phyloP scores from a whole-genome alignment of 139 green algal genomes.

The Micractinium sp. region DNA sequence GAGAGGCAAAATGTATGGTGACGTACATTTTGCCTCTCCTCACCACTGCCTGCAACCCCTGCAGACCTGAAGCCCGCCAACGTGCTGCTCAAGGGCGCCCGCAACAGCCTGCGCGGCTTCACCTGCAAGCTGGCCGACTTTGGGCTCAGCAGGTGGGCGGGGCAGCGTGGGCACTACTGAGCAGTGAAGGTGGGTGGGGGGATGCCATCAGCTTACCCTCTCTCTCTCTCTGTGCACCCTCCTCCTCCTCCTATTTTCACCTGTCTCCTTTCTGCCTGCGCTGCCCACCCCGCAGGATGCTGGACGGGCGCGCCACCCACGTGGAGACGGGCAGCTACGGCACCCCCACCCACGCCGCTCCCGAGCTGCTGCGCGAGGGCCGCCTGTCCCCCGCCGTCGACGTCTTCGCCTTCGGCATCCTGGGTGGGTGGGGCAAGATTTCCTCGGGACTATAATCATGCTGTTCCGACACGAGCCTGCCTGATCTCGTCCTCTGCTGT shows the following conservation, averaged over 20 bases:
- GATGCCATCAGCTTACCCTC: neutral
- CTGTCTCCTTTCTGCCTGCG: neutral
- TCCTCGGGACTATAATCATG: too few relatives aligned
- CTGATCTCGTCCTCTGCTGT: neutral
- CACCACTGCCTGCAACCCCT: neutral
- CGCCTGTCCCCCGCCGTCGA: constrained; percentile 35
- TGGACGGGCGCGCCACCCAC: neutral
- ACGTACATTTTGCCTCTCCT: neutral
- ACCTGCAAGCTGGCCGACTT: constrained; percentile 61
- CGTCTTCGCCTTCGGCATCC: constrained; percentile 55
- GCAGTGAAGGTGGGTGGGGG: too few relatives aligned
- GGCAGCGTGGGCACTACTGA: neutral
- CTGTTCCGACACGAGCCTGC: neutral
- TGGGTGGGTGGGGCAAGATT: constrained; percentile 4
- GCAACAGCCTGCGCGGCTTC: constrained; percentile 48
- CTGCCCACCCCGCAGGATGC: neutral
- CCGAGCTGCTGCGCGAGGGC: constrained; percentile 47
- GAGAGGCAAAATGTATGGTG: too few relatives aligned
- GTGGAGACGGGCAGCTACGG: constrained; percentile 44
- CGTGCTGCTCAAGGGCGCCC: constrained; percentile 60
- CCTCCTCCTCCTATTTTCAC: too few relatives aligned
- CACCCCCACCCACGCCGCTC: constrained; percentile 59
- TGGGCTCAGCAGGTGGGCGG: constrained; percentile 41
- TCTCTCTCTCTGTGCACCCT: too few relatives aligned
- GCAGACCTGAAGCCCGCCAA: constrained; percentile 66